These are phyloP conservation scores for Calycina herbarum DNA, from an alignment of 2,329 filamentous ascomycete species.

Conservation along the genomic window DNA sequence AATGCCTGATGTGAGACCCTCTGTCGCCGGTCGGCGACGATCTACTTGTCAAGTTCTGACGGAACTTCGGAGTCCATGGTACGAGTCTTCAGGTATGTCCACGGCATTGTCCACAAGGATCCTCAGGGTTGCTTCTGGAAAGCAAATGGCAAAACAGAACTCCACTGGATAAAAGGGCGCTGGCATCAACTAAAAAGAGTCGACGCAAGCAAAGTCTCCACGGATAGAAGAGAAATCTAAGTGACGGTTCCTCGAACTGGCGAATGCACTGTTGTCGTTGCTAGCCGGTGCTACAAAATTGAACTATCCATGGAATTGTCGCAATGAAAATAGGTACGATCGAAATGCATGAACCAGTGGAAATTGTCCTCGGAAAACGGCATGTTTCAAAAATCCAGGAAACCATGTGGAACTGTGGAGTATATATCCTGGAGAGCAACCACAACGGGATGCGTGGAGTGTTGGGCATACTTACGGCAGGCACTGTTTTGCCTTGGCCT, in stretches of 20 bases:
- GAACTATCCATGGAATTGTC: conserved; percentile 7
- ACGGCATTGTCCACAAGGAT: conserved; percentile 9
- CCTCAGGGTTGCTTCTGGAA: conserved; percentile 8
- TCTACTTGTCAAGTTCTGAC: conserved; percentile 9
- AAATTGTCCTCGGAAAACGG: not conserved
- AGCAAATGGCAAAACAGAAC: not conserved
- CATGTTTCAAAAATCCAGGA: not conserved
- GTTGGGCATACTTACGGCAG: conserved; percentile 27
- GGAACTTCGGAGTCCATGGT: not conserved
- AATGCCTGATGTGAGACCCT: conserved; percentile 26
- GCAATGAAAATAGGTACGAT: conserved; percentile 11
- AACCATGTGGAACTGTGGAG: not conserved
- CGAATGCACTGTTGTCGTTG: not conserved
- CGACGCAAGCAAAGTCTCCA: not conserved
- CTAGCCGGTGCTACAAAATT: conserved; percentile 9
- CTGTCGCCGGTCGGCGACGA: conserved; percentile 26
- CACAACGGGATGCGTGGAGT: conserved; percentile 14
- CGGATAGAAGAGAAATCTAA: not conserved
- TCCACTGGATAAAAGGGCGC: conserved; percentile 15
- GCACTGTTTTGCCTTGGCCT: conserved; percentile 7
- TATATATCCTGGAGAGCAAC: conserved; percentile 9
- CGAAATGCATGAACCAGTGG: conserved; percentile 6
- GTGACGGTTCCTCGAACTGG: conserved; percentile 3
- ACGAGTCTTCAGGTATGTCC: conserved; percentile 6
- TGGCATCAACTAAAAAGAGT: conserved; percentile 13